A percentile compares a stretch with the other conserved stretches of the same genome.
Evolutionary conservation across 2,329 filamentous ascomycete genomes (phyloP).

Genomic region (Ascochyta lentis): DNA sequence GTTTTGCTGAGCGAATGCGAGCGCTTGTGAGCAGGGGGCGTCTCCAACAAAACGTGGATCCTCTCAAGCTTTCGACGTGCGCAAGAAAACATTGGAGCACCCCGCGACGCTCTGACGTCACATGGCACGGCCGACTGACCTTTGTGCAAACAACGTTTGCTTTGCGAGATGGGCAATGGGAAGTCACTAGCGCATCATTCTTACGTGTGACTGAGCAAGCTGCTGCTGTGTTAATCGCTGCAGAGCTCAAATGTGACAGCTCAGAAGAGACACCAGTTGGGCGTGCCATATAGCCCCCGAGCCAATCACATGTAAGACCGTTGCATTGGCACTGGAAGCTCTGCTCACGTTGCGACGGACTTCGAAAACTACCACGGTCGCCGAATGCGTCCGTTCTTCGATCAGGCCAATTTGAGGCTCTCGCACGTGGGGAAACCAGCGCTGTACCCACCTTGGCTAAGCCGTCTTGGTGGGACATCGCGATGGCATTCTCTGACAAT

Average conservation of each 20-base stretch:
- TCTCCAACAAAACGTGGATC: slow-evolving; percentile 17
- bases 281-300: not conserved
- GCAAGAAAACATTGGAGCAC: slow-evolving; percentile 21
- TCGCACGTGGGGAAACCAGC: slow-evolving; percentile 14
- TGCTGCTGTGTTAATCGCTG: not conserved
- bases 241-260: slow-evolving; percentile 3
- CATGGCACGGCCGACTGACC: not conserved
- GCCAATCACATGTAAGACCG: slow-evolving; percentile 11
- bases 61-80: slow-evolving; percentile 13
- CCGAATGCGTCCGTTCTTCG: slow-evolving; percentile 11
- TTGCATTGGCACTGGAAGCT: slow-evolving; percentile 1
- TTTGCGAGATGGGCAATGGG: not conserved
- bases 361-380: slow-evolving; percentile 8
- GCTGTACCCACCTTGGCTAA: slow-evolving; percentile 8
- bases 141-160: not conserved
- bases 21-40: slow-evolving; percentile 13
- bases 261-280: not conserved
- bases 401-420: slow-evolving; percentile 6
- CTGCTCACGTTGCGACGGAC: slow-evolving; percentile 2
- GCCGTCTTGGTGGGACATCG: slow-evolving; percentile 7
- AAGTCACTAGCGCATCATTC: slow-evolving; percentile 3
- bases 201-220: slow-evolving; percentile 3
- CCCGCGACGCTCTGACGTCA: slow-evolving; percentile 19
- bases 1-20: slow-evolving; percentile 18
- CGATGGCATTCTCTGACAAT: slow-evolving; percentile 20